A percentile compares a stretch with the other conserved stretches of the same genome.
phyloP scores from a whole-genome alignment of 805 yeast species.

The Yarrowia yakushimensis region DNA sequence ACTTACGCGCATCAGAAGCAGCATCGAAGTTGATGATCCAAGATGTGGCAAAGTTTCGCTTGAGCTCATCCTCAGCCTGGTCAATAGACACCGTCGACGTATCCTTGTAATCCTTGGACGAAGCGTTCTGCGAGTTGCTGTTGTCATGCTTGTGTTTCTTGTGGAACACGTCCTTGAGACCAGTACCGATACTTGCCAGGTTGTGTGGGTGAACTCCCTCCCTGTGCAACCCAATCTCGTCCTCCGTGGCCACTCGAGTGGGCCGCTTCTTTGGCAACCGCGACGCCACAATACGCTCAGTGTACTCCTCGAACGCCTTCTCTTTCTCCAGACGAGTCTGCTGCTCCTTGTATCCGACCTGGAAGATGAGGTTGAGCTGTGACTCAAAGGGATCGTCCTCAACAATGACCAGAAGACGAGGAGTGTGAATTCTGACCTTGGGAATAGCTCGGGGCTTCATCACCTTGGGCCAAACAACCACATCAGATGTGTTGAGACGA shows the following conservation, averaged over 20 bases:
- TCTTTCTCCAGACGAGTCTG: slow-evolving; percentile 53
- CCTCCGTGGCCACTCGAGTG: slow-evolving; percentile 15
- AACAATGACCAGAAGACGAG: slow-evolving; percentile 56
- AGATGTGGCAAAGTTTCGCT: slow-evolving; percentile 51
- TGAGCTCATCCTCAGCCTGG: slow-evolving; percentile 41
- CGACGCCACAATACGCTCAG: slow-evolving; percentile 29
- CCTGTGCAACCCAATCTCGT: background rate
- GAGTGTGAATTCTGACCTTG: slow-evolving; percentile 51
- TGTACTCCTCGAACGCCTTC: slow-evolving; percentile 42
- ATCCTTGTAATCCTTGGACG: slow-evolving; percentile 16
- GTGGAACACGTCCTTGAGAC: slow-evolving; percentile 16
- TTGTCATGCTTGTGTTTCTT: slow-evolving; percentile 4
- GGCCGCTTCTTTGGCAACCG: slow-evolving; percentile 24
- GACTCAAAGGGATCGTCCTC: slow-evolving; percentile 91
- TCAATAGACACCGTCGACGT: slow-evolving; percentile 33
- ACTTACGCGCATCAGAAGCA: slow-evolving; percentile 34
- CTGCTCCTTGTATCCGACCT: slow-evolving; percentile 58
- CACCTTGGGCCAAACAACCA: slow-evolving; percentile 25
- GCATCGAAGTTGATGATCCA: slow-evolving; percentile 67
- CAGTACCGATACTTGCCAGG: slow-evolving; percentile 3
- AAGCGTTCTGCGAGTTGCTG: background rate
- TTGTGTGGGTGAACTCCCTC: background rate
- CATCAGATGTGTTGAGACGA: slow-evolving; percentile 27
- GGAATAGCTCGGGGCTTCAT: slow-evolving; percentile 41
- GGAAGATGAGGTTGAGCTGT: slow-evolving; percentile 60